These are phyloP conservation scores for Hypoxylon rubiginosum DNA, from an alignment of 2,329 filamentous ascomycete genomes.

Conservation along the genomic window DNA sequence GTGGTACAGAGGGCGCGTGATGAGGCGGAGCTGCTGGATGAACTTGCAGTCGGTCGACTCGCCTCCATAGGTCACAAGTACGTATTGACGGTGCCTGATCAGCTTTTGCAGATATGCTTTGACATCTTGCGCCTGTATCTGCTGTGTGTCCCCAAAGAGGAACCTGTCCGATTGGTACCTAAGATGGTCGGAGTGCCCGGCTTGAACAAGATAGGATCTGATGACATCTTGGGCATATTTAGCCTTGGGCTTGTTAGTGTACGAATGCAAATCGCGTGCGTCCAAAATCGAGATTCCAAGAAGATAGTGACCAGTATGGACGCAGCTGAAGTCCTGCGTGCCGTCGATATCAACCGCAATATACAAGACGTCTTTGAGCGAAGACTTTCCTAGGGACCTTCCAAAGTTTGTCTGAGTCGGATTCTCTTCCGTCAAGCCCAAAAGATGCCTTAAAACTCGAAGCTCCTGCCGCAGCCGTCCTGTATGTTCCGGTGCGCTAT, in stretches of 20 bases:
- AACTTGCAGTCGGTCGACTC: not conserved
- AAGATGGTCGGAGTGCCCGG: not conserved
- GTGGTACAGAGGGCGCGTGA: conserved; percentile 1
- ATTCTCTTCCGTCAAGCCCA: not conserved
- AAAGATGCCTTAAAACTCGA: not conserved
- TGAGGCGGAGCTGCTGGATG: conserved; percentile 1
- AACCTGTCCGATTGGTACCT: not conserved
- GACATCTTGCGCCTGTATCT: not conserved
- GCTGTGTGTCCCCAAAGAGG: not conserved
- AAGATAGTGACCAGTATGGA: not conserved
- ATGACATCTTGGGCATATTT: not conserved
- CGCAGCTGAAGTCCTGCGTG: not conserved
- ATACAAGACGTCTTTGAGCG: not conserved
- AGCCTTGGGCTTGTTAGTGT: not conserved
- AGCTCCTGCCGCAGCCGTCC: not conserved
- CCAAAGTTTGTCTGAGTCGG: not conserved
- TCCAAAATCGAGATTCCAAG: not conserved
- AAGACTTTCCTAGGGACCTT: not conserved
- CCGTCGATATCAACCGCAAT: not conserved
- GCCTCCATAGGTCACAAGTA: conserved; percentile 5
- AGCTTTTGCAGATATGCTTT: conserved; percentile 1
- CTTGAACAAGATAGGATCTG: not conserved
- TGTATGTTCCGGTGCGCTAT: not conserved
- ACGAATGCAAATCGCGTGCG: not conserved
- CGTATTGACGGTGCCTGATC: not conserved